Base-by-base conservation (phyloP, 2,329 filamentous ascomycete genomes). In the Cyphellophora attinorum region DNA sequence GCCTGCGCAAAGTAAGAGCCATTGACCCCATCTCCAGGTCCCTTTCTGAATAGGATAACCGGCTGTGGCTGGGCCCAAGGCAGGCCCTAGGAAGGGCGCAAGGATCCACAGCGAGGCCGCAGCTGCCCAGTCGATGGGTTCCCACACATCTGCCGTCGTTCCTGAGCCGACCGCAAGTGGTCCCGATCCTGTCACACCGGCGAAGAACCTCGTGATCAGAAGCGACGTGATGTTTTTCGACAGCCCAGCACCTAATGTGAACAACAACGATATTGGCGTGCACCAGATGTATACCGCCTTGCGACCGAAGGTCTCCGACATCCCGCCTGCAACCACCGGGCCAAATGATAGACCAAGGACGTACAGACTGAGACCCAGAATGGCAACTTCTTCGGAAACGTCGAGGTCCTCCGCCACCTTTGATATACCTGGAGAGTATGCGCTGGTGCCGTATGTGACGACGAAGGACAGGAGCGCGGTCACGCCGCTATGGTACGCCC, bases 1-100 rank as follows among this genome's bases (percentile, higher is more conserved):
- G 37, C 76, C 71, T 15, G 66, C 39, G 40, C 73, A 75, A 19
- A 79, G 76, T 66, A 83, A 76, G 45, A 81, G 57, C 52, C 79
- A 84, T 59, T 79, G 70, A 4, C 78, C 82, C 79, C 79, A 85
- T 42, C 80, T 72, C 80, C 80, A 85, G 40, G 77, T 77, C 18
- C 74, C 58, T 5, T 71, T 74, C 14, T 74, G 59, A 2, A 59
- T 65, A 31, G 80, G 80, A 60, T 76, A 84, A 12, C 78, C 78
- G 33, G 80, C 80, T 32, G 81, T 70, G 30, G 82, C 76, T 5
- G 80, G 80, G 0, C 76, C 79, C 19, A 81, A 57, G 15, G 82
- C 62, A 0, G 80, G 79, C 4, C 78, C 79, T 1, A 72, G 68
- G 47, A 84, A 84, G 23, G 82, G 73, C 11, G 67, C 65, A 62